Evolutionary conservation across 2,329 filamentous ascomycete species (phyloP).

Genomic region (Fusarium mundagurra): DNA sequence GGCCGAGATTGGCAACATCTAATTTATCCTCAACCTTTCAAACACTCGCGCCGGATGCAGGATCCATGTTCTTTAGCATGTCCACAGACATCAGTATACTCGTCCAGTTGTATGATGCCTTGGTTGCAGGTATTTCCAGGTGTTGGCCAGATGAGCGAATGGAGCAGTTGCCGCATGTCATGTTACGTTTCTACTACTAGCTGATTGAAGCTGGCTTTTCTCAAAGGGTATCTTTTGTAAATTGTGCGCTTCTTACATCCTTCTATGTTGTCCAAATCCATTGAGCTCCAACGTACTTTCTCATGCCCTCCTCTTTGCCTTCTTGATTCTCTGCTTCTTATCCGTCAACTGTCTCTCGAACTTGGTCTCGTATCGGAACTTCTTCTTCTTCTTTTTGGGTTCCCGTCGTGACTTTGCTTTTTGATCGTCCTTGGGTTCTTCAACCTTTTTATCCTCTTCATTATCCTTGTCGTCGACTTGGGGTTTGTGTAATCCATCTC

Average conservation of each 20-base stretch:
- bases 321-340: constrained; percentile 77
- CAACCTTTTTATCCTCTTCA: constrained; percentile 47
- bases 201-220: constrained; percentile 44
- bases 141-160: constrained; percentile 44
- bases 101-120: constrained; percentile 32
- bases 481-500: constrained; percentile 73
- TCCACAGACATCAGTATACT: constrained; percentile 29
- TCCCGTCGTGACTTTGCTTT: constrained; percentile 48
- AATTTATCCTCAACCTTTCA: constrained; percentile 49
- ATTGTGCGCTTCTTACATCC: constrained; percentile 32
- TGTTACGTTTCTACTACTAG: constrained; percentile 46
- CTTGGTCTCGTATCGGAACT: constrained; percentile 94
- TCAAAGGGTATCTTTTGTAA: constrained; percentile 47
- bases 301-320: constrained; percentile 15
- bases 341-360: constrained; percentile 79
- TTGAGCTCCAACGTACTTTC: constrained; percentile 3
- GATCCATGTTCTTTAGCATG: constrained; percentile 28
- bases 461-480: constrained; percentile 51
- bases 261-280: constrained; percentile 24
- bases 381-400: constrained; percentile 84
- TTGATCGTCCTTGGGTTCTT: constrained; percentile 38
- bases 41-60: constrained; percentile 36
- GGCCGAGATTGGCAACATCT: constrained; percentile 92
- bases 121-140: constrained; percentile 39
- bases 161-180: constrained; percentile 46